Percentiles rank a stretch among this genome's conserved stretches.
Conservation (phyloP, 495 filamentous ascomycete species). For the Aspergillus kassunensis region DNA sequence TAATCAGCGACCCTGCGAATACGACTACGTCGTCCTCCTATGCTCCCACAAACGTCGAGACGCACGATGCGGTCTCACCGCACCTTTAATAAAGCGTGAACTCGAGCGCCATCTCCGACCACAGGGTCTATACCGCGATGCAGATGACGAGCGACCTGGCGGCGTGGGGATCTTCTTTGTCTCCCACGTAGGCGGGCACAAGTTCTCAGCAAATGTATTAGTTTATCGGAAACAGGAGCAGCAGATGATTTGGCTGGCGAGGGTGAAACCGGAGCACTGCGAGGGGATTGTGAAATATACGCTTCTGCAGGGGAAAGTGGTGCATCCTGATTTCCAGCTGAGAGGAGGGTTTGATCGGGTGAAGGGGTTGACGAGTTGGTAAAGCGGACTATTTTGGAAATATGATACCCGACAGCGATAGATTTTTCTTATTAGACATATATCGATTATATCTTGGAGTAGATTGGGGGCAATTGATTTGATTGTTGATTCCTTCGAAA, state of each 20-base stretch:
- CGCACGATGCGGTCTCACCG: conserved; percentile 88
- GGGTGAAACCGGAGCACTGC: conserved; percentile 84
- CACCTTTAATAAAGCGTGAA: conserved; percentile 80
- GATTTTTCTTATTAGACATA: conserved; percentile 23
- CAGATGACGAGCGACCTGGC: conserved; percentile 77
- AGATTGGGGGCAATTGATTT: no score
- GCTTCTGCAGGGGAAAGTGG: conserved; percentile 84
- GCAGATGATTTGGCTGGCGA: conserved; percentile 93
- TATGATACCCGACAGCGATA: background rate
- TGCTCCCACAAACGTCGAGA: conserved; percentile 91
- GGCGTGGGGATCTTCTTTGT: conserved; percentile 94
- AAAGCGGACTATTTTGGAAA: background rate
- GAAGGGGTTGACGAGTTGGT: conserved; percentile 86
- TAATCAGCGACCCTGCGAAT: conserved; percentile 62
- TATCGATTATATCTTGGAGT: no score
- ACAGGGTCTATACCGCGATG: conserved; percentile 78
- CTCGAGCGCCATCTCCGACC: conserved; percentile 84
- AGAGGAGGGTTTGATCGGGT: conserved; percentile 83
- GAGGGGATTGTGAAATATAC: conserved; percentile 90
- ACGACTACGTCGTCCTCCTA: conserved; percentile 83
- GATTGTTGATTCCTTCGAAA: no score
- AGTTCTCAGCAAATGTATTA: conserved; percentile 88
- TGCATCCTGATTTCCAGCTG: conserved; percentile 80
- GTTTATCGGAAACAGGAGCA: conserved; percentile 68
- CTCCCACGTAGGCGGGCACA: conserved; percentile 91